These are phyloP conservation scores for Cardamine chenopodiifolia DNA, from an alignment of 345 rosid genomes.

Conservation along the genomic window DNA sequence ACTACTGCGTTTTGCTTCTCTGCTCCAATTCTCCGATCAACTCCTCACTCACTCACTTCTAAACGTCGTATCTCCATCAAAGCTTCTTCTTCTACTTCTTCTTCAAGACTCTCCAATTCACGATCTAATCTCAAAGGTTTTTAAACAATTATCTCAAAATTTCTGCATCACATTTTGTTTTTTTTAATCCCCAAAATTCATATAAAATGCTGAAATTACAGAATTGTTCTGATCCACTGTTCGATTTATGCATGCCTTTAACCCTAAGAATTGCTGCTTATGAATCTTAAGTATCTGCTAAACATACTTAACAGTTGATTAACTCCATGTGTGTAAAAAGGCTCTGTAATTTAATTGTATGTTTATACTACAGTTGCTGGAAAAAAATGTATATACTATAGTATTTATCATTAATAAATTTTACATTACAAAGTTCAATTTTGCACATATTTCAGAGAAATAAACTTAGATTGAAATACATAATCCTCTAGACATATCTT, in stretches of 20 bases:
- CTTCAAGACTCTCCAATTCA: constrained; percentile 2
- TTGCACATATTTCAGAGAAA: neutral
- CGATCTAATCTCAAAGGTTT: constrained; percentile 43
- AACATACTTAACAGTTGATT: neutral
- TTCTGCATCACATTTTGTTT: neutral
- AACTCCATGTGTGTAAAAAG: neutral
- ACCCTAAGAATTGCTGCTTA: neutral
- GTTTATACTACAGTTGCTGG: no score
- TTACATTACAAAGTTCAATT: neutral
- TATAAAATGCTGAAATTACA: neutral
- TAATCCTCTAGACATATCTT: neutral
- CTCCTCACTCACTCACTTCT: constrained; percentile 15
- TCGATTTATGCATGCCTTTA: neutral
- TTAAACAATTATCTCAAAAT: neutral
- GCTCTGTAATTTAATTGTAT: neutral
- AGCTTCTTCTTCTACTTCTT: constrained; percentile 11
- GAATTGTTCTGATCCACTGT: neutral
- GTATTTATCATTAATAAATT: neutral
- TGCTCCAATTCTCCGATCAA: constrained; percentile 23
- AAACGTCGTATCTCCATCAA: constrained; percentile 26
- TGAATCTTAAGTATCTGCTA: neutral
- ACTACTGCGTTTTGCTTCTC: constrained; percentile 36
- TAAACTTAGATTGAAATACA: neutral
- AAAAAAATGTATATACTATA: no score
- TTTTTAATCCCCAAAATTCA: neutral